Percentiles rank a stretch among this genome's conserved stretches.
Evolutionary conservation across 2,329 filamentous ascomycete genomes (phyloP).

Genomic region (Colletotrichum lini): DNA sequence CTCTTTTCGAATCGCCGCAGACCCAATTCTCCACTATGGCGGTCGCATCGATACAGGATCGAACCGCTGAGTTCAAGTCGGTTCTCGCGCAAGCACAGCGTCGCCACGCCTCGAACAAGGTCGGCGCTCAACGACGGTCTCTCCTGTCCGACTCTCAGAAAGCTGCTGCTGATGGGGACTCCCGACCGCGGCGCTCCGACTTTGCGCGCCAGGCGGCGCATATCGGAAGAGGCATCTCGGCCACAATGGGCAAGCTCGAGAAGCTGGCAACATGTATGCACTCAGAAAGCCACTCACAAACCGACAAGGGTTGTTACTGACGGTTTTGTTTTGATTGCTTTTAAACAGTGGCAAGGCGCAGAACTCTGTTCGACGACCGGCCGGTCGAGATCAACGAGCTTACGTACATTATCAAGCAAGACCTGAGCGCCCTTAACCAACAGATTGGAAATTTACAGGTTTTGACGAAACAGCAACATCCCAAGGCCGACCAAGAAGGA

Average conservation of each 20-base stretch:
- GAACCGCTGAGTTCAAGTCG: slow-evolving; percentile 93
- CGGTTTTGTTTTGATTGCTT: not conserved
- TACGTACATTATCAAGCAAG: slow-evolving; percentile 97
- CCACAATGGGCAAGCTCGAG: slow-evolving; percentile 95
- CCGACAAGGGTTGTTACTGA: slow-evolving; percentile 18
- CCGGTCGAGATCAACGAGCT: slow-evolving; percentile 95
- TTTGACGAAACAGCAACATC: slow-evolving; percentile 83
- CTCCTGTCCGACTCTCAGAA: slow-evolving; percentile 83
- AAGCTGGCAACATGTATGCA: slow-evolving; percentile 85
- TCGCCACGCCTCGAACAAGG: slow-evolving; percentile 81
- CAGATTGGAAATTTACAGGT: slow-evolving; percentile 88
- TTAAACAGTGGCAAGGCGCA: slow-evolving; percentile 85
- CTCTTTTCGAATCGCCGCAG: not conserved
- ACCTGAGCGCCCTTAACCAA: slow-evolving; percentile 85
- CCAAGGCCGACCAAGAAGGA: slow-evolving; percentile 83
- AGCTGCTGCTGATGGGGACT: slow-evolving; percentile 69
- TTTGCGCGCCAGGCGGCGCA: slow-evolving; percentile 93
- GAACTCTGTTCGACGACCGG: slow-evolving; percentile 96
- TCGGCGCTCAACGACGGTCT: slow-evolving; percentile 83
- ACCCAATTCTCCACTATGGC: slow-evolving; percentile 63
- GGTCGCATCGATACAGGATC: slow-evolving; percentile 90
- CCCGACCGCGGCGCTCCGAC: slow-evolving; percentile 79
- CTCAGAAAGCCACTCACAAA: not conserved
- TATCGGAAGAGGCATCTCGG: slow-evolving; percentile 91
- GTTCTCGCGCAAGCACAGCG: slow-evolving; percentile 90